Evolutionary conservation across 768 basidiomycete genomes (phyloP), one percentile per base, ranked within the genome.

Genomic region (Hebeloma cylindrosporum): DNA sequence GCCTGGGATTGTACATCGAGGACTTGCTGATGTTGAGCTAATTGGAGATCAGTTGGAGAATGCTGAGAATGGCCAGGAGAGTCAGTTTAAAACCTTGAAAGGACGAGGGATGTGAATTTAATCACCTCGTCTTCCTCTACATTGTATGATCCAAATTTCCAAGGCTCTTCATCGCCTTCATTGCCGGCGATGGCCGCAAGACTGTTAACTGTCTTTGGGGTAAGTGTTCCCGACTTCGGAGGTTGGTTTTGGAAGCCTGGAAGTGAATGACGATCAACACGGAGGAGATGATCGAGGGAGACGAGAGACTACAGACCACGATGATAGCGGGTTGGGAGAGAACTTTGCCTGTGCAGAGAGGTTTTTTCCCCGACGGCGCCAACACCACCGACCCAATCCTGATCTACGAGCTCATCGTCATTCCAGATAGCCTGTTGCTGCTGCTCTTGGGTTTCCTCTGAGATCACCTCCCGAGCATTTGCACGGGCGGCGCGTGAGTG

Each of bases 81-180:
- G 30, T 18, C 33, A 33, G 40, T 32, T 43, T 27, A 52, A 46
- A 28, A 42, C 27, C 20, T 27, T 35, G 42, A 44, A 48, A 37
- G 48, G 37, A 39, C 8, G 18, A 20, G 48, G 45, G 17, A 59
- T 68, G n/a, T n/a, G n/a, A n/a, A n/a, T n/a, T n/a, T n/a, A n/a
- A n/a, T 52, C 50, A 87, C 88, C 66, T 88, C 85, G 23, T 87
- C 86, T 40, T 83, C 83, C 47, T 79, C 71, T 9, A 64, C 70
- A 67, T 61, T 78, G 66, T 65, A 72, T 25, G 73, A 77, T 29
- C 81, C 80, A 31, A 74, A 69, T 62, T 88, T 86, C 90, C 90
- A 93, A 44, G 88, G 85, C 52, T 91, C 89, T 61, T 93, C 89
- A 48, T 90, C 89, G 54, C 84, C 88, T 55, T 93, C 89, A 57